Evolutionary conservation across 768 basidiomycete genomes (phyloP), one percentile per base, ranked within the genome.

Genomic region (Leucocoprinus leucothites): DNA sequence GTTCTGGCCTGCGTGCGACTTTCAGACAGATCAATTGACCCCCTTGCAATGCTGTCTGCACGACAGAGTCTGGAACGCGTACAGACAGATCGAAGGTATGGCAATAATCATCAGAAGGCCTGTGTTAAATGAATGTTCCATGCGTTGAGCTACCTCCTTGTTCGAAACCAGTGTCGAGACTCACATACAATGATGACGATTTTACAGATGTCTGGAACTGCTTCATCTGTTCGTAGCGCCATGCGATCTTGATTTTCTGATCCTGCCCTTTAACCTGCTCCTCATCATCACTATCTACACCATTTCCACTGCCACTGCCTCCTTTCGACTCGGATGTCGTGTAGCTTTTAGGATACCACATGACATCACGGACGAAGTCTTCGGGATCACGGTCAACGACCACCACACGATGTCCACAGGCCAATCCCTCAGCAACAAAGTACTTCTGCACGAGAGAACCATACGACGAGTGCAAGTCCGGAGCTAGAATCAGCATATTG

Each of bases 191-290:
- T 59, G 71, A 71, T 43, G 76, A 66, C 46, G 73, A 58, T 35
- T 75, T 66, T 19, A 94, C 85, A 2, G 91, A 93, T 3, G 94
- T 97, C 72, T 91, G 83, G 68, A 97, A 96, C 70, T 79, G 86
- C 72, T 88, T 91, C 90, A 98, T 90, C 55, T 86, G 80, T 64
- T 93, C 92, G 69, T 99, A 99, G 65, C 97, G 81, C 91, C 97
- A 99, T 26, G 97, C 97, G 63, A 99, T 98, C 74, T 90, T 96
- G 60, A 95, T 89, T 62, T 84, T 85, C 24, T 82, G 76, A 40
- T 73, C 79, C 24, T 70, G 70, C 11, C 71, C 70, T 16, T 67
- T 66, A 34, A 75, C 72, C 40, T 78, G 77, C 25, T 72, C 70
- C 18, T 71, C 74, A 2, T 67, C 71, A 45, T 69, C 59, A 22